A percentile compares a stretch with the other conserved stretches of the same genome.
Evolutionary conservation across 2,329 filamentous ascomycete species (phyloP).

Genomic region (Fusarium oxysporum): DNA sequence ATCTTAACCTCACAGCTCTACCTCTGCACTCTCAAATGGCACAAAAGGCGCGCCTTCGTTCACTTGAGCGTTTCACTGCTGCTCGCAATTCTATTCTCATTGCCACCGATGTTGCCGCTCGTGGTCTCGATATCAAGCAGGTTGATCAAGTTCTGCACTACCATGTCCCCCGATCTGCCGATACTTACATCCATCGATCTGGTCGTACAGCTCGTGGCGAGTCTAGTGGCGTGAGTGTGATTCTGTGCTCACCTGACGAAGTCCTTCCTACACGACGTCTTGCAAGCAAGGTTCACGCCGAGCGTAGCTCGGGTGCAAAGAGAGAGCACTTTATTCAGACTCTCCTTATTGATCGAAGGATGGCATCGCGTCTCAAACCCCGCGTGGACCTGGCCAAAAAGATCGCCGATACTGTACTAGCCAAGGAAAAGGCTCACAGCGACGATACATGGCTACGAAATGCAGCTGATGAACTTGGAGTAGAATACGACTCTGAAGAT

Average conservation of each 20-base stretch:
- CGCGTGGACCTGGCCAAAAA: conserved; percentile 86
- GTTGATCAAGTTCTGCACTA: conserved; percentile 95
- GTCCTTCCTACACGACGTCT: conserved; percentile 85
- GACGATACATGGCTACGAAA: conserved; percentile 87
- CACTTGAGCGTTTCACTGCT: conserved; percentile 87
- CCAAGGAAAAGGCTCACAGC: conserved; percentile 86
- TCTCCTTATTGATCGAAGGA: conserved; percentile 83
- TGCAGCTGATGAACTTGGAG: conserved; percentile 91
- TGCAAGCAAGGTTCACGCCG: conserved; percentile 86
- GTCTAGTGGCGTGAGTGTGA: conserved; percentile 80
- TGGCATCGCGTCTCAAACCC: conserved; percentile 80
- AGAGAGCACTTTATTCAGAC: conserved; percentile 78
- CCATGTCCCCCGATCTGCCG: conserved; percentile 90
- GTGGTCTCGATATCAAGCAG: conserved; percentile 91
- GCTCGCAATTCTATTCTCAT: conserved; percentile 78
- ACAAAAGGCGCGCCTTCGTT: conserved; percentile 94
- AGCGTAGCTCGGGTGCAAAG: conserved; percentile 59
- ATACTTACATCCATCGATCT: conserved; percentile 95
- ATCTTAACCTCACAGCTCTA: conserved; percentile 79
- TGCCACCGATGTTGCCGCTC: conserved; percentile 92
- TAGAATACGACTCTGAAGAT: conserved; percentile 92
- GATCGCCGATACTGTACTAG: conserved; percentile 83
- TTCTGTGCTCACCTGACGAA: conserved; percentile 93
- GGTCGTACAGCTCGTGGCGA: conserved; percentile 91
- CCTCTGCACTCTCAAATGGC: conserved; percentile 93